Evolutionary conservation across 108 stramenopile genomes (phyloP).

Genomic region (Skeletonema costatum): DNA sequence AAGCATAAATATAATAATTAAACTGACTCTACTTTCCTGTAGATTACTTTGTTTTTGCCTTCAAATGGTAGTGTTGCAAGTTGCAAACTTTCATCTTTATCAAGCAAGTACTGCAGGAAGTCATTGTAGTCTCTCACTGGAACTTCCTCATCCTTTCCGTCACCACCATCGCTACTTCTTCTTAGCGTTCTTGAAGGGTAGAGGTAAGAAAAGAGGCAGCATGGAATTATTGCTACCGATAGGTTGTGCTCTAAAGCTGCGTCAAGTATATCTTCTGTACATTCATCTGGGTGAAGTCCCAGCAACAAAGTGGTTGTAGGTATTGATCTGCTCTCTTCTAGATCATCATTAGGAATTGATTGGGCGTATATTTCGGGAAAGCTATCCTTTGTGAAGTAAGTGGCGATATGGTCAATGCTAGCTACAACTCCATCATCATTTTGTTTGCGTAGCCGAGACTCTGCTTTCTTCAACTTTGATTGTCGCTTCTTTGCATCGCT

Average conservation of each 20-base stretch:
- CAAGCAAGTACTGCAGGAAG: constrained; percentile 59
- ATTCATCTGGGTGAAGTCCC: constrained; percentile 78
- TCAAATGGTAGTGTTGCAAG: constrained; percentile 57
- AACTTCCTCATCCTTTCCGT: background rate
- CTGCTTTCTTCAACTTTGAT: constrained; percentile 7
- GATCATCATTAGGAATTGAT: background rate
- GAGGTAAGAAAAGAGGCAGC: constrained; percentile 69
- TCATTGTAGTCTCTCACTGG: constrained; percentile 59
- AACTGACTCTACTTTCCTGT: constrained; percentile 5
- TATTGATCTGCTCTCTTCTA: background rate
- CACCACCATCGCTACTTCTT: background rate
- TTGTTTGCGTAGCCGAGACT: constrained; percentile 18
- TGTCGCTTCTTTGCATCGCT: constrained; percentile 33
- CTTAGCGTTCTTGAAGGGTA: constrained; percentile 45
- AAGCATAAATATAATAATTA: background rate
- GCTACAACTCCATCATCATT: constrained; percentile 4
- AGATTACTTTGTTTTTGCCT: constrained; percentile 72
- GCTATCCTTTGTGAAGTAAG: constrained; percentile 23
- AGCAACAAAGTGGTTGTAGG: constrained; percentile 29
- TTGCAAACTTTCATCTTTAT: constrained; percentile 57
- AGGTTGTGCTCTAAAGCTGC: constrained; percentile 54
- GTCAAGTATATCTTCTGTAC: constrained; percentile 74
- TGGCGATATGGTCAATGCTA: constrained; percentile 12
- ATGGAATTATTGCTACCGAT: constrained; percentile 63
- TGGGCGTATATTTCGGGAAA: background rate